A percentile compares a stretch with the other conserved stretches of the same genome.
phyloP scores from a whole-genome alignment of 768 basidiomycete species.

The Boletus speciosus region DNA sequence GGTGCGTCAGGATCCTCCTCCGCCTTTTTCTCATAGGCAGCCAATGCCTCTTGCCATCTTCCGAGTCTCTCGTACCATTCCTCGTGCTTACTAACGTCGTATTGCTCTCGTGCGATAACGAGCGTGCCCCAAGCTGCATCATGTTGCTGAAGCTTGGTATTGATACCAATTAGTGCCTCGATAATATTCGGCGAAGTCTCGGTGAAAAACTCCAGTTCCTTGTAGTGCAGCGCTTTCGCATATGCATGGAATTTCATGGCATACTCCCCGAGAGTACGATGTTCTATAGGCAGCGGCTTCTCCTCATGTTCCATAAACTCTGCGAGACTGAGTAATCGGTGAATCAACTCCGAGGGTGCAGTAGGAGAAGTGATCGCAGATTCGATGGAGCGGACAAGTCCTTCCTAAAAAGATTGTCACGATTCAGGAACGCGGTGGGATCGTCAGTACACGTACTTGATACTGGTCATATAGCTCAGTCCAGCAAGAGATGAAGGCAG shows the following conservation, averaged over 20 bases:
- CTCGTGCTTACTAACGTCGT: constrained; percentile 89
- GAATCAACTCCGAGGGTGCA: constrained; percentile 85
- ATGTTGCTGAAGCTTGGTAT: constrained; percentile 93
- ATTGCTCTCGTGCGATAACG: constrained; percentile 82
- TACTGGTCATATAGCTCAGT: constrained; percentile 93
- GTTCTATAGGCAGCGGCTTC: constrained; percentile 89
- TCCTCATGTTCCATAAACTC: constrained; percentile 99
- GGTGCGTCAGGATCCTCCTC: constrained; percentile 71
- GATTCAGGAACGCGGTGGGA: not conserved
- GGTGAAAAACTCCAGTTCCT: constrained; percentile 93
- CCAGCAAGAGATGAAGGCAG: constrained; percentile 98
- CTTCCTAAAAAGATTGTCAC: constrained; percentile 58
- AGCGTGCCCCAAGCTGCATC: constrained; percentile 98
- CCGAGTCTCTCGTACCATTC: constrained; percentile 98
- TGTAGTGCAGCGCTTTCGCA: constrained; percentile 97
- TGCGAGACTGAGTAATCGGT: constrained; percentile 86
- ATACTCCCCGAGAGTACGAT: constrained; percentile 89
- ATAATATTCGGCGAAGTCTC: constrained; percentile 89
- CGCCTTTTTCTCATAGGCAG: constrained; percentile 77
- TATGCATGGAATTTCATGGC: constrained; percentile 92
- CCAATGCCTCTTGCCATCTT: constrained; percentile 91
- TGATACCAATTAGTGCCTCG: constrained; percentile 93
- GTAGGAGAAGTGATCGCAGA: constrained; percentile 72
- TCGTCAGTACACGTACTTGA: constrained; percentile 52
- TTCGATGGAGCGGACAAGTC: constrained; percentile 88